Evolutionary conservation across 192 early-diverging fungal species (phyloP).

Genomic region (Entrophospora sp.): DNA sequence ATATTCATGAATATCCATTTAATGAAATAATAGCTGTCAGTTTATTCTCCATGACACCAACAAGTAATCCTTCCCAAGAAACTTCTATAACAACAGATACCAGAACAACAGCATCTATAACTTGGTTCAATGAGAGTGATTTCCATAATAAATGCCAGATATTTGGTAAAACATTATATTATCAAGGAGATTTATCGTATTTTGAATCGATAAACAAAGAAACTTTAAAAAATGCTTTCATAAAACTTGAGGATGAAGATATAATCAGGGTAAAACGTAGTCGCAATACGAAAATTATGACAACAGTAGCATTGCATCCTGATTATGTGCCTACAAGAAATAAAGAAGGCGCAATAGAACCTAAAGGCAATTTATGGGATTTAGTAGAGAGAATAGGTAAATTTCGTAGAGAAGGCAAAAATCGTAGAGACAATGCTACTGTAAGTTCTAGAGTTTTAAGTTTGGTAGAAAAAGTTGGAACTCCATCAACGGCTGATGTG

Average conservation of each 20-base stretch:
- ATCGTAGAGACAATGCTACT: constrained; percentile 73
- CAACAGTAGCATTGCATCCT: constrained; percentile 37
- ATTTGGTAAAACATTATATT: constrained; percentile 77
- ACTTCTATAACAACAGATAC: background rate
- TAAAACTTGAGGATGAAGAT: constrained; percentile 58
- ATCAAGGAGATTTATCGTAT: constrained; percentile 66
- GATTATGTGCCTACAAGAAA: constrained; percentile 39
- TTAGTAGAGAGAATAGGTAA: constrained; percentile 70
- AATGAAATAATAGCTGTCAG: constrained; percentile 28
- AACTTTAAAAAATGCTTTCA: constrained; percentile 69
- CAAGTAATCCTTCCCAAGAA: background rate
- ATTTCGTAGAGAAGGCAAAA: constrained; percentile 78
- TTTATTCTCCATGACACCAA: constrained; percentile 33
- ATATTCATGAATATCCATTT: no score
- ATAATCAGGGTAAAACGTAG: constrained; percentile 49
- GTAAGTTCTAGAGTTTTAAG: constrained; percentile 49
- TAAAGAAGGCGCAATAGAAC: constrained; percentile 37
- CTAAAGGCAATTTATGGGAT: constrained; percentile 63
- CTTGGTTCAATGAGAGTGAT: constrained; percentile 64
- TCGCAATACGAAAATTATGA: constrained; percentile 31
- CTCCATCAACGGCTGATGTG: constrained; percentile 22
- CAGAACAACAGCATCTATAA: constrained; percentile 16
- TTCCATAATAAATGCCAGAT: constrained; percentile 63
- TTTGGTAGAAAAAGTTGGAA: constrained; percentile 48
- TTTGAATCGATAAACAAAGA: constrained; percentile 82